phyloP scores from a whole-genome alignment of 352 stramenopile genomes.

The Phytophthora hibernalis region DNA sequence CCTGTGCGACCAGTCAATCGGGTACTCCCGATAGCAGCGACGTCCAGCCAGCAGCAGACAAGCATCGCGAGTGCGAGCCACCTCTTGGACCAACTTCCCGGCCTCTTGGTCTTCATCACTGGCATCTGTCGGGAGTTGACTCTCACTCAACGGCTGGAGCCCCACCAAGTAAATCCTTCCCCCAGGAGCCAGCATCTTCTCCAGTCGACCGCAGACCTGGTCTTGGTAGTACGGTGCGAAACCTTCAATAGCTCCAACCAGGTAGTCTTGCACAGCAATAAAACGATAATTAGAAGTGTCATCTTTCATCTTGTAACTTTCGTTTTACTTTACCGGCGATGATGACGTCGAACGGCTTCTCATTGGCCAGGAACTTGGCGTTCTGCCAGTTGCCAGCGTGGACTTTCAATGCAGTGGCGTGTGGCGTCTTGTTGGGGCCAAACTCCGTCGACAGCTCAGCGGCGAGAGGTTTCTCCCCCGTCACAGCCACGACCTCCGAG shows the following conservation, averaged over 20 bases:
- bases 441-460: conserved; percentile 51
- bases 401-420: conserved; percentile 47
- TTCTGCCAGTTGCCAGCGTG: conserved; percentile 81
- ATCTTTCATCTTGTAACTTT: conserved; percentile 4
- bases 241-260: conserved; percentile 93
- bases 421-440: conserved; percentile 33
- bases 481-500: conserved; percentile 70
- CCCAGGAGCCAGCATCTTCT: conserved; percentile 73
- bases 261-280: conserved; percentile 85
- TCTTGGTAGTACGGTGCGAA: conserved; percentile 93
- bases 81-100: conserved; percentile 62
- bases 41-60: conserved; percentile 90
- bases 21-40: conserved; percentile 92
- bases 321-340: conserved; percentile 57
- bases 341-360: conserved; percentile 78
- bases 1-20: conserved; percentile 86
- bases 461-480: conserved; percentile 69
- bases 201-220: conserved; percentile 68
- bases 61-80: conserved; percentile 83
- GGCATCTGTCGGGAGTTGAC: conserved; percentile 25
- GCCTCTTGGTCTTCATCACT: conserved; percentile 39
- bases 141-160: conserved; percentile 87
- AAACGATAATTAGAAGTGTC: background rate
- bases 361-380: conserved; percentile 60
- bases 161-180: conserved; percentile 92